Evolutionary conservation across 2,329 filamentous ascomycete species (phyloP).

Genomic region (Nemania sp.): DNA sequence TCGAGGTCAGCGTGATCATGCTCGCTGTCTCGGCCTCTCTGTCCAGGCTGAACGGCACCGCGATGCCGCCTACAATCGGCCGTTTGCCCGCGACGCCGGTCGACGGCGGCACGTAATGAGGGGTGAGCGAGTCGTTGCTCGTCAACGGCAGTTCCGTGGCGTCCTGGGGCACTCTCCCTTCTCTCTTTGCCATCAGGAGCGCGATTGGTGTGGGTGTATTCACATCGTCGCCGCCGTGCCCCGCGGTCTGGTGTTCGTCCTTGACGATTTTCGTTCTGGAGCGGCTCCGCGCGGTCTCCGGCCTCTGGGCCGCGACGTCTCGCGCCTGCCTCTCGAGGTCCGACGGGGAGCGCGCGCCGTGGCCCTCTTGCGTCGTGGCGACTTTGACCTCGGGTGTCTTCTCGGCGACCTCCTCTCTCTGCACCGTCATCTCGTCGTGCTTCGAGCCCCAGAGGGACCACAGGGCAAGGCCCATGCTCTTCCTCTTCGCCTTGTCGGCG

Average conservation of each 20-base stretch:
- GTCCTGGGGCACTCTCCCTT: conserved; percentile 44
- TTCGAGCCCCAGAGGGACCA: conserved; percentile 91
- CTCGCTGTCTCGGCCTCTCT: conserved; percentile 69
- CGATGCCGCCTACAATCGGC: conserved; percentile 69
- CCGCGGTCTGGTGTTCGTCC: conserved; percentile 54
- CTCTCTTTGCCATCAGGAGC: conserved; percentile 48
- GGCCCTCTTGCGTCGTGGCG: conserved; percentile 48
- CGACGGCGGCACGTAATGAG: conserved; percentile 48
- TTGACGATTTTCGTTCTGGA: conserved; percentile 54
- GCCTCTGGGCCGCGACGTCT: conserved; percentile 30
- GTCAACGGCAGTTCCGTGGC: conserved; percentile 30
- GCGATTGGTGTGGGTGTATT: conserved; percentile 51
- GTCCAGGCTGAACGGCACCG: conserved; percentile 72
- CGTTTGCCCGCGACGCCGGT: conserved; percentile 63
- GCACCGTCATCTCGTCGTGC: conserved; percentile 78
- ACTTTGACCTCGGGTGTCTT: conserved; percentile 42
- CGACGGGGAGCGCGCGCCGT: conserved; percentile 48
- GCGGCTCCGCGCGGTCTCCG: conserved; percentile 42
- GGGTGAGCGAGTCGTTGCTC: conserved; percentile 36
- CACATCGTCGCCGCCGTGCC: conserved; percentile 38
- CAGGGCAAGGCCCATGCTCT: conserved; percentile 71
- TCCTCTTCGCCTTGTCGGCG: conserved; percentile 60
- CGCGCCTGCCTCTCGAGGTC: conserved; percentile 48
- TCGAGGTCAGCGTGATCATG: conserved; percentile 67
- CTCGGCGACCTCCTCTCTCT: conserved; percentile 58